Evolutionary conservation across 2,329 filamentous ascomycete genomes (phyloP), one percentile per base, ranked within the genome.

Genomic region (Daldinia sp.): DNA sequence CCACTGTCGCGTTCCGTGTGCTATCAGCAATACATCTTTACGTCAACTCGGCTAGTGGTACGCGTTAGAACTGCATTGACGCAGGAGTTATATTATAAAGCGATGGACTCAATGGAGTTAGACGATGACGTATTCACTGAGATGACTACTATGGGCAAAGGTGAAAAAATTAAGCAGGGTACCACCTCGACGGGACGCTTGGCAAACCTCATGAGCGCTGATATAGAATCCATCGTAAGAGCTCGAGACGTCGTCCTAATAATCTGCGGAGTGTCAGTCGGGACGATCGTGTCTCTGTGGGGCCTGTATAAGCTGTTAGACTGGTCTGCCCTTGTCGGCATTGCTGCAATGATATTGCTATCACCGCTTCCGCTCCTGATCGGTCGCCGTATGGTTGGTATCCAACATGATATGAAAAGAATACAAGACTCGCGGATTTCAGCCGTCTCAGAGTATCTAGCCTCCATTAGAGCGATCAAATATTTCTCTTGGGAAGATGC

Each of bases 401-500:
- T 84, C 23, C 84, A 88, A 74, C 82, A 81, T 44, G 80, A 82
- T n/a, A 84, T 87, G 54, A 85, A 86, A 68, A 82, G 82, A 61
- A 84, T 86, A 23, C 87, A 88, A 54, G 87, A 89, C 73, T 80
- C 82, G 15, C 84, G 87, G 28, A 85, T 89, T 60, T 88, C 86
- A 0, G 81, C 86, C 20, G 83, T 89, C 18, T 85, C 86, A 0
- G 87, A 89, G 72, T 89, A 88, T 70, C 80, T 89, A 28, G 79
- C 82, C 28, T 87, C 87, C 6, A 88, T 89, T 63, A 82, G 85
- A 10, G 85, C 85, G 15, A 84, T 89, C 77, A 89, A 89, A 73
- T 89, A 88, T 71, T 88, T 89, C 74, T 85, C 85, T 1, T 89
- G 87, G 87, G 87, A 89, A 73, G 81, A 82, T 18, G 81, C 84